phyloP scores from a whole-genome alignment of 2,329 filamentous ascomycete species.

The Alternaria novae-zelandiae region DNA sequence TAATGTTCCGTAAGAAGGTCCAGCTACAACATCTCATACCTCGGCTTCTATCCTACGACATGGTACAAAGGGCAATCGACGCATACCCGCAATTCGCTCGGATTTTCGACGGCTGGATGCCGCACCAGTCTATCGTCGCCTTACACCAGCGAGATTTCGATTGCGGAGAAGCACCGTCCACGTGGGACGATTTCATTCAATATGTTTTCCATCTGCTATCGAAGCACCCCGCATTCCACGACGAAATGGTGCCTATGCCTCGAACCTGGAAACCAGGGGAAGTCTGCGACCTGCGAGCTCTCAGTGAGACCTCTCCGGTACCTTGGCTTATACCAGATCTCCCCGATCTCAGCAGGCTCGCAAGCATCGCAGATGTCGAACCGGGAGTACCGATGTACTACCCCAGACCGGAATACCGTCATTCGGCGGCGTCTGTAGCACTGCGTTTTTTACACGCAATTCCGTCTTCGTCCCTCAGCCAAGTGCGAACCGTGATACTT shows the following conservation, averaged over 20 bases:
- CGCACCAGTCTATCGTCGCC: fast-evolving
- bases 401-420: fast-evolving
- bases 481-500: not conserved
- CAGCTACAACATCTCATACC: not conserved
- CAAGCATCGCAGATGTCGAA: not conserved
- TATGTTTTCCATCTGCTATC: too few relatives aligned
- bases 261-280: too few relatives aligned
- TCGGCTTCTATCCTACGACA: not conserved
- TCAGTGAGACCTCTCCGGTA: not conserved
- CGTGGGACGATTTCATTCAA: not conserved
- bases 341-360: fast-evolving
- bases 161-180: not conserved
- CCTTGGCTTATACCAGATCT: not conserved
- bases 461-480: not conserved
- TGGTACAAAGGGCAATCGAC: not conserved
- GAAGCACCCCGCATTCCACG: too few relatives aligned
- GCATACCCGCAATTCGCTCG: not conserved
- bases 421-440: not conserved
- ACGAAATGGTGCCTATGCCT: too few relatives aligned
- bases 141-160: not conserved
- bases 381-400: too few relatives aligned
- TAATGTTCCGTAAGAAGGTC: fast-evolving
- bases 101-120: not conserved
- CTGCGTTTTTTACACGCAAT: not conserved
- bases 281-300: too few relatives aligned